These are phyloP conservation scores for Aspergillus cristatus DNA, from an alignment of 495 filamentous ascomycete genomes.

Conservation along the genomic window DNA sequence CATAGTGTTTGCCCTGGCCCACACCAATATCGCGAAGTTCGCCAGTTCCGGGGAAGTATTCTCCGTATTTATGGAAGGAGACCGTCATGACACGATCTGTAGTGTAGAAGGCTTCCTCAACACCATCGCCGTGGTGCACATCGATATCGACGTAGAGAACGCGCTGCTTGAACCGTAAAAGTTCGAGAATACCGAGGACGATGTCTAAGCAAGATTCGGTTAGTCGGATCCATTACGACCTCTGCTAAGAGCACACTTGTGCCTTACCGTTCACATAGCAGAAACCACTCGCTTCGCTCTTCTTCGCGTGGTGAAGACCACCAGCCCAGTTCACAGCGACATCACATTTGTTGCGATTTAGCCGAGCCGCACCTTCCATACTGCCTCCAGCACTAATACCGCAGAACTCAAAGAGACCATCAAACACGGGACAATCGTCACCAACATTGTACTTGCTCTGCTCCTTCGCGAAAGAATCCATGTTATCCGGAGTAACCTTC, in stretches of 20 bases:
- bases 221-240: neutral
- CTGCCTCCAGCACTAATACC: conserved; percentile 94
- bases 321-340: conserved; percentile 98
- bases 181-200: conserved; percentile 88
- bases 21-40: conserved; percentile 94
- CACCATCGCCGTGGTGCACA: conserved; percentile 95
- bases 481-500: conserved; percentile 96
- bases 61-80: conserved; percentile 98
- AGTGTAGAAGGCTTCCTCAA: conserved; percentile 96
- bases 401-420: conserved; percentile 96
- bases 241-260: neutral
- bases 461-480: conserved; percentile 87
- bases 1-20: conserved; percentile 84
- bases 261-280: conserved; percentile 91
- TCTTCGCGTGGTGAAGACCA: conserved; percentile 94
- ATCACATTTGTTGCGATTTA: conserved; percentile 92
- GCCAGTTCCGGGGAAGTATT: conserved; percentile 96
- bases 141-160: conserved; percentile 98
- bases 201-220: conserved; percentile 57
- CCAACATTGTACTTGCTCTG: conserved; percentile 97
- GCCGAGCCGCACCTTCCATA: conserved; percentile 89
- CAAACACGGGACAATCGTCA: conserved; percentile 96
- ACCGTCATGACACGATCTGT: conserved; percentile 98
- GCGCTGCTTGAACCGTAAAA: conserved; percentile 86
- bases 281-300: conserved; percentile 93